phyloP scores from a whole-genome alignment of 306 rosid genomes.

The Luffa aegyptiaca region DNA sequence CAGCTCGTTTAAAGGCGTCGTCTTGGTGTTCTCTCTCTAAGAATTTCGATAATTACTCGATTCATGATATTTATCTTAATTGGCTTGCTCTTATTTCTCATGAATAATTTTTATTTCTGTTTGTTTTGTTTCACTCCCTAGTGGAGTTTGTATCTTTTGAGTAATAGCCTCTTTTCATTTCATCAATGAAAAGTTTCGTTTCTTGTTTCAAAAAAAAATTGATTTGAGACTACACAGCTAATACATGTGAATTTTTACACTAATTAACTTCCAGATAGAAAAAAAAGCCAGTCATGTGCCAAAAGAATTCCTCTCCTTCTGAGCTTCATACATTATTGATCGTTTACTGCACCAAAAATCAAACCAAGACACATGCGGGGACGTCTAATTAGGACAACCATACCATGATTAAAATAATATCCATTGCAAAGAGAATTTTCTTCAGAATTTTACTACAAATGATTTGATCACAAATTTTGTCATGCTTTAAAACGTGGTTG shows the following conservation, averaged over 20 bases:
- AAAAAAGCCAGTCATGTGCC: not conserved
- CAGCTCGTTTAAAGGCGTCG: no score
- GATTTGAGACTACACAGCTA: not conserved
- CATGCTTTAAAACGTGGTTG: not conserved
- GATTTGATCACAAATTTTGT: not conserved
- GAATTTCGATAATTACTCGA: no score
- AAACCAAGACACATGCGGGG: not conserved
- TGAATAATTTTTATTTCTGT: no score
- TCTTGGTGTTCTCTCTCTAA: no score
- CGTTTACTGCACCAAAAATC: not conserved
- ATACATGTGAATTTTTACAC: not conserved
- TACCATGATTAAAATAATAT: not conserved
- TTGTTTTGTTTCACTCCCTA: no score
- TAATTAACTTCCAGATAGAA: not conserved
- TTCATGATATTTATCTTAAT: no score
- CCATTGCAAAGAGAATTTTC: not conserved
- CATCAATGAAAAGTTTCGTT: no score
- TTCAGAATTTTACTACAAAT: not conserved
- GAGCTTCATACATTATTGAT: not conserved
- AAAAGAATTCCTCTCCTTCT: not conserved
- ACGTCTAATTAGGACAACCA: not conserved
- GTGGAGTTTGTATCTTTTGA: no score
- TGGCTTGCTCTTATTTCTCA: no score
- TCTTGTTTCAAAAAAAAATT: no score
- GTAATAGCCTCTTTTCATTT: no score